Evolutionary conservation across 2,329 filamentous ascomycete species (phyloP).

Genomic region (Chalaropsis ovoidea): DNA sequence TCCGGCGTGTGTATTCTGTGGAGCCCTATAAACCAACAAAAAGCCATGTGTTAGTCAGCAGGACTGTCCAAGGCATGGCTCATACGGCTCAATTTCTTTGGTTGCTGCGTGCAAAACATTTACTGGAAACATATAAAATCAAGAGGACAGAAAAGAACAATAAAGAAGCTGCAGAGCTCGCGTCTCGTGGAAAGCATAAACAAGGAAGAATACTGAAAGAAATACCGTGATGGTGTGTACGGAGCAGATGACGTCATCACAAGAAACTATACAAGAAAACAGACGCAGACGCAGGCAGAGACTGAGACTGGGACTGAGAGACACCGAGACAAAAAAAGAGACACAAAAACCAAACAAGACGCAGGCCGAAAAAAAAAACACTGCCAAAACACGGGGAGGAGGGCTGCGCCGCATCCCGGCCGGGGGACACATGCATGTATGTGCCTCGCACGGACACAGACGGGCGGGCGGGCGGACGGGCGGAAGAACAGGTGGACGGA

Average conservation of each 20-base stretch:
- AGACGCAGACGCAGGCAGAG: not conserved
- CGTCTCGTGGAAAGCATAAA: not conserved
- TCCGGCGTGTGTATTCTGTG: too few relatives aligned
- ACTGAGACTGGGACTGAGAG: not conserved
- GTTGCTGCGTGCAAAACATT: not conserved
- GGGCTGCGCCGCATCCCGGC: not conserved
- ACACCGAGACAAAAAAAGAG: not conserved
- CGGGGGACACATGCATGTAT: too few relatives aligned
- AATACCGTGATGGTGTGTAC: not conserved
- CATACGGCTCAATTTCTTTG: not conserved
- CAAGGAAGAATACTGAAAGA: not conserved
- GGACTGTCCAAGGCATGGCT: not conserved
- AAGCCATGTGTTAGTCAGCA: not conserved
- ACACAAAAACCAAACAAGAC: not conserved
- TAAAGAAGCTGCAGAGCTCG: conserved; percentile 5
- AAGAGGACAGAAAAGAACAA: not conserved
- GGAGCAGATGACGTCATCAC: not conserved
- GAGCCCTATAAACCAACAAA: not conserved
- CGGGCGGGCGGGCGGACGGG: too few relatives aligned
- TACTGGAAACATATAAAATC: not conserved
- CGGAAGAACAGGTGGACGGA: too few relatives aligned
- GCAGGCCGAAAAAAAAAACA: conserved; percentile 7
- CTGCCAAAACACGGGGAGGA: not conserved
- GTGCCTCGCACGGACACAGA: too few relatives aligned
- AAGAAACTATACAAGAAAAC: not conserved